These are phyloP conservation scores for Lasiosphaeria miniovina DNA, from an alignment of 495 filamentous ascomycete species.

Conservation along the genomic window DNA sequence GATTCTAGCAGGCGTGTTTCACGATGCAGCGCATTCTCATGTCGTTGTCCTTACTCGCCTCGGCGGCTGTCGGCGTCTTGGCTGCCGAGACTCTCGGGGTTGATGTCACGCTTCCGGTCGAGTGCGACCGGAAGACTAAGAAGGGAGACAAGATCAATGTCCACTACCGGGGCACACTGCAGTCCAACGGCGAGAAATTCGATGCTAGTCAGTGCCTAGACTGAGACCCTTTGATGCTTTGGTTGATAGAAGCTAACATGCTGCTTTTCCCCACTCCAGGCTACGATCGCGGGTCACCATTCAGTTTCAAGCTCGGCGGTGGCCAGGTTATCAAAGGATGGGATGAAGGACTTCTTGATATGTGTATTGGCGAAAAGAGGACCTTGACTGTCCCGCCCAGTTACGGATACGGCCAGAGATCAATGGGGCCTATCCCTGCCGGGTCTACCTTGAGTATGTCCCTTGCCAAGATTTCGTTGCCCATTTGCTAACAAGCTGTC, in stretches of 20 bases:
- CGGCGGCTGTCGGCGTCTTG: constrained; percentile 47
- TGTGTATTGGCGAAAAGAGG: constrained; percentile 95
- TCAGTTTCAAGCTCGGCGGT: constrained; percentile 73
- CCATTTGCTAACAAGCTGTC: constrained; percentile 22
- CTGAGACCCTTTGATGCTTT: neutral
- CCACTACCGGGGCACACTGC: constrained; percentile 83
- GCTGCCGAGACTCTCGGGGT: constrained; percentile 63
- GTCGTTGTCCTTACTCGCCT: constrained; percentile 53
- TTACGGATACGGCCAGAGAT: constrained; percentile 75
- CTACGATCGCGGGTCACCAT: constrained; percentile 71
- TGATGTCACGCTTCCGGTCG: constrained; percentile 68
- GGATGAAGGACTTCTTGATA: constrained; percentile 87
- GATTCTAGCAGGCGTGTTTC: constrained; percentile 5
- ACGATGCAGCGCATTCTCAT: constrained; percentile 58
- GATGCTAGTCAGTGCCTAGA: constrained; percentile 47
- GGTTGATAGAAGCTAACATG: constrained; percentile 20
- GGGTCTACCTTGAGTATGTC: constrained; percentile 66
- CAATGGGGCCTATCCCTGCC: constrained; percentile 73
- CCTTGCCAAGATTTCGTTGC: neutral
- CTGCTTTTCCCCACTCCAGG: constrained; percentile 34
- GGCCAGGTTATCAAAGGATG: constrained; percentile 90
- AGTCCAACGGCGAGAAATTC: constrained; percentile 52
- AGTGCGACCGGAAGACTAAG: constrained; percentile 66
- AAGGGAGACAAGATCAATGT: constrained; percentile 77
- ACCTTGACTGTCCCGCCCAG: constrained; percentile 87